These are phyloP conservation scores for Trifolium dubium DNA, from an alignment of 306 rosid genomes.

Conservation along the genomic window DNA sequence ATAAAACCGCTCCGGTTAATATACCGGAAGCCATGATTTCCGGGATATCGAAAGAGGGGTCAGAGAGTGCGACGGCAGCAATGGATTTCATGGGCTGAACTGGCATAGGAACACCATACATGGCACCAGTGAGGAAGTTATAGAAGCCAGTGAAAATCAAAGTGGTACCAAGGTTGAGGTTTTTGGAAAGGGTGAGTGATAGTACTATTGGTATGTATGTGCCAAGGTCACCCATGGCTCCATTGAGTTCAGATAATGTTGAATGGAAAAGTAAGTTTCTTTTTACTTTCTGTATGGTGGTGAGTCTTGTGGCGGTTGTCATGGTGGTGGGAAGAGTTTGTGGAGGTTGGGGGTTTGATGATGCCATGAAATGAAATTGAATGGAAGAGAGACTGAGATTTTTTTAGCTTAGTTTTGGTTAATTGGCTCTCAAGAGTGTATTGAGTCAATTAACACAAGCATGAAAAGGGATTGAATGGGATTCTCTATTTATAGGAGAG, in stretches of 20 bases:
- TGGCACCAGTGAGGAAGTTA: slow-evolving; percentile 69
- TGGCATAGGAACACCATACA: slow-evolving; percentile 86
- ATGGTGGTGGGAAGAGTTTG: background rate
- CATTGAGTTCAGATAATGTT: slow-evolving; percentile 70
- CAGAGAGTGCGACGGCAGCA: slow-evolving; percentile 66
- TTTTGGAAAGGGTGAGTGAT: slow-evolving; percentile 60
- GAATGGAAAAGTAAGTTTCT: slow-evolving; percentile 57
- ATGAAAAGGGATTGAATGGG: background rate
- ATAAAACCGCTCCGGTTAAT: slow-evolving; percentile 57
- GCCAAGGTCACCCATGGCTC: slow-evolving; percentile 88
- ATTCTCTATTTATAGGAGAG: slow-evolving; percentile 9
- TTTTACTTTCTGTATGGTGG: slow-evolving; percentile 46
- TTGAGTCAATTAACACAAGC: background rate
- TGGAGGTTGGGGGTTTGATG: background rate
- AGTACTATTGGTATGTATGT: slow-evolving; percentile 78
- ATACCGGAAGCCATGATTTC: slow-evolving; percentile 86
- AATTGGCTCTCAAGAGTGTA: background rate
- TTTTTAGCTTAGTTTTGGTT: background rate
- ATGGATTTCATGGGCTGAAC: slow-evolving; percentile 92
- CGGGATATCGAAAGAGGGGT: slow-evolving; percentile 54
- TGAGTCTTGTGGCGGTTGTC: slow-evolving; percentile 1
- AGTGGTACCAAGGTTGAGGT: slow-evolving; percentile 78
- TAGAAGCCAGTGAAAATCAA: slow-evolving; percentile 73
- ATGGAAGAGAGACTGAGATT: background rate
- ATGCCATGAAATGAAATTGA: slow-evolving; percentile 2